Conservation (phyloP, 31 red algal species). For the Bonnemaisonia californica region DNA sequence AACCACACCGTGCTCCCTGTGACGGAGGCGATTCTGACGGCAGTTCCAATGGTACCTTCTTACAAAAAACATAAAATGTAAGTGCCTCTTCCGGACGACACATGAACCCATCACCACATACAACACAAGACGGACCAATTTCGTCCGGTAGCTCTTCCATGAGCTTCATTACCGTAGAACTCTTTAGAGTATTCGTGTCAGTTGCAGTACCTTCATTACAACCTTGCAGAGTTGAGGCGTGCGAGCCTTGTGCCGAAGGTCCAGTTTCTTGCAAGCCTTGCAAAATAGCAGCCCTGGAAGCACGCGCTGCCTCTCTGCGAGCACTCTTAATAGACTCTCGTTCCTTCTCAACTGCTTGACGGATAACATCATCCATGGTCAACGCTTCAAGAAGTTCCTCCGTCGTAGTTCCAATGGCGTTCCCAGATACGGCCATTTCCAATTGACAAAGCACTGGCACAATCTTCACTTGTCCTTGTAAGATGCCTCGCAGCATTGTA, state of each 20-base stretch:
- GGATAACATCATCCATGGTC: conserved; percentile 28
- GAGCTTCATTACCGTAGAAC: conserved; percentile 48
- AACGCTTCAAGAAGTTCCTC: conserved; percentile 81
- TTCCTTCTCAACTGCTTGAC: conserved; percentile 47
- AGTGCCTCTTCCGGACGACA: conserved; percentile 81
- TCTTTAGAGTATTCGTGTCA: background rate
- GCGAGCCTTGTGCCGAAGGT: background rate
- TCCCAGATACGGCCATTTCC: conserved; percentile 74
- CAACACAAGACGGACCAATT: conserved; percentile 78
- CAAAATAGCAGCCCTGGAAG: conserved; percentile 66
- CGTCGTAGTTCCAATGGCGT: conserved; percentile 63
- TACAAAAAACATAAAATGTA: conserved; percentile 73
- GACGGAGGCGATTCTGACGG: conserved; percentile 1
- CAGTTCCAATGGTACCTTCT: conserved; percentile 67
- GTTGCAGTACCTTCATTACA: background rate
- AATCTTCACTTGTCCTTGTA: conserved; percentile 31
- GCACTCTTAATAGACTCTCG: conserved; percentile 48
- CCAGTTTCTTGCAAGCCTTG: conserved; percentile 58
- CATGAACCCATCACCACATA: conserved; percentile 87
- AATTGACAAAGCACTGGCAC: conserved; percentile 75
- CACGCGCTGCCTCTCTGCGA: conserved; percentile 73
- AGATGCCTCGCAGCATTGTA: conserved; percentile 32
- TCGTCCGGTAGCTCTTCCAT: conserved; percentile 80
- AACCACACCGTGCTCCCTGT: background rate
- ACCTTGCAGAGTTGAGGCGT: background rate